These are phyloP conservation scores for Hanseniaspora nectarophila DNA, from an alignment of 805 yeast species.

Conservation along the genomic window DNA sequence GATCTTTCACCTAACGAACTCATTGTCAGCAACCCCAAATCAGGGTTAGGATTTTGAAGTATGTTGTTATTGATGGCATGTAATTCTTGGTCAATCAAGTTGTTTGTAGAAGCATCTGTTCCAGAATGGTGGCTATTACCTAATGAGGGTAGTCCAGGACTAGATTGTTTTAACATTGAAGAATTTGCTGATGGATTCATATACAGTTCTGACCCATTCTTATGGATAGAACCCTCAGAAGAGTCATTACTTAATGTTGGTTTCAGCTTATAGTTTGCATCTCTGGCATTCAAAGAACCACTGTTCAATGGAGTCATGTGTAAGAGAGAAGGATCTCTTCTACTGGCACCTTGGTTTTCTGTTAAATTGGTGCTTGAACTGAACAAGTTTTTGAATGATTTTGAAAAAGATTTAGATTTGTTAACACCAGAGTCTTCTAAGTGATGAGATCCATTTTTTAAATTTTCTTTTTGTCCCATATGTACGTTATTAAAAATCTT, in stretches of 20 bases:
- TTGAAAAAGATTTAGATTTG: constrained; percentile 23
- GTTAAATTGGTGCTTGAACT: constrained; percentile 6
- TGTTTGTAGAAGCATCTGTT: neutral
- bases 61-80: neutral
- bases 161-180: neutral
- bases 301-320: neutral
- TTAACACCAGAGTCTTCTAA: constrained; percentile 8
- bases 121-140: neutral
- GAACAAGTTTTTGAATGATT: constrained; percentile 24
- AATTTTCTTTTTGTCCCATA: constrained; percentile 2
- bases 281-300: neutral
- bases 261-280: neutral
- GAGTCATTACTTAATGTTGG: neutral
- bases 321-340: neutral
- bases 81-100: constrained; percentile 9
- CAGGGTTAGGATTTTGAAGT: neutral
- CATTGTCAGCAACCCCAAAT: neutral
- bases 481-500: neutral
- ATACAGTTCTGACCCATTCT: neutral
- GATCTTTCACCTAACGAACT: neutral
- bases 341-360: neutral
- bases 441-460: constrained; percentile 7
- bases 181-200: neutral
- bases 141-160: neutral
- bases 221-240: neutral